Conservation (phyloP, 345 rosid genomes). For the Luvunga scandens region DNA sequence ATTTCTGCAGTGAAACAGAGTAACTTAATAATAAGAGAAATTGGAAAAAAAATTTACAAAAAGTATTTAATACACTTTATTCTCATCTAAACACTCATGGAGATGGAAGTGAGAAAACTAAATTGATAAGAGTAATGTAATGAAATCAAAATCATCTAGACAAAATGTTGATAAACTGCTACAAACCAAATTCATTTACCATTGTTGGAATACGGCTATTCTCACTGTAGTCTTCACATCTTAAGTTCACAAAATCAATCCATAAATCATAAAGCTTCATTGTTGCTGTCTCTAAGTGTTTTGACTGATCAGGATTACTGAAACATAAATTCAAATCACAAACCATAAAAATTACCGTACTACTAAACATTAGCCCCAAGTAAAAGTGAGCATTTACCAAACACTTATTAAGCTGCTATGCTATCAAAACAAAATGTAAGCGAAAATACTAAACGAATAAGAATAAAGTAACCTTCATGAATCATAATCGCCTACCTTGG, state of each 20-base stretch:
- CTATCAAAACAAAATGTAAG: too few relatives aligned
- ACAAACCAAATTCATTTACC: conserved; percentile 33
- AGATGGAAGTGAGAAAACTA: background rate
- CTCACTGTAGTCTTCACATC: conserved; percentile 84
- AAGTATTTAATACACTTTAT: background rate
- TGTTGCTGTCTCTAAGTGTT: conserved; percentile 94
- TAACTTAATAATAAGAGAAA: background rate
- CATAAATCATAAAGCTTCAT: conserved; percentile 78
- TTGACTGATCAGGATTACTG: conserved; percentile 96
- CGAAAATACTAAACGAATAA: too few relatives aligned
- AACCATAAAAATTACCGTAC: background rate
- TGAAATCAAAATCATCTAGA: background rate
- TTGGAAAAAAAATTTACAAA: background rate
- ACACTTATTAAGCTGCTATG: too few relatives aligned
- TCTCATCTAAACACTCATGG: background rate
- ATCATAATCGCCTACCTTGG: conserved; percentile 40
- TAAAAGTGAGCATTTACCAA: too few relatives aligned
- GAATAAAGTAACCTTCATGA: too few relatives aligned
- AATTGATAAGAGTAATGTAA: background rate
- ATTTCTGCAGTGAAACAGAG: conserved; percentile 47
- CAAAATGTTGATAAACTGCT: background rate
- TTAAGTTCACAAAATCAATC: conserved; percentile 95
- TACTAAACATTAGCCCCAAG: too few relatives aligned
- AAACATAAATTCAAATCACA: conserved; percentile 33
- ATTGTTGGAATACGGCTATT: conserved; percentile 83